Base-by-base conservation (phyloP, 257 asterid species). In the Solanum bulbocastanum region DNA sequence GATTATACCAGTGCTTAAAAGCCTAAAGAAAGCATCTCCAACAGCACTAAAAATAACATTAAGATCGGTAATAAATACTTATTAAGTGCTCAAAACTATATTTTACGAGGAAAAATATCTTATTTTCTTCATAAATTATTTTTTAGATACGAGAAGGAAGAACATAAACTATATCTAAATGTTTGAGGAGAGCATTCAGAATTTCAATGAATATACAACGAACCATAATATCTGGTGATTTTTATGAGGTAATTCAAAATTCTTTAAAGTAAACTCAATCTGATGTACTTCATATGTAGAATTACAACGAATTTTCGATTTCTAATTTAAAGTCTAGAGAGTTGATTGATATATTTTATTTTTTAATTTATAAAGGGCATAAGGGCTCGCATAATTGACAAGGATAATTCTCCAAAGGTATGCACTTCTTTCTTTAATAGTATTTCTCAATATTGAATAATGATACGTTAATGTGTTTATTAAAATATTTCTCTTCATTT, bases 171-270 rank as follows among this genome's bases (percentile, higher is more conserved):
- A 74, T 97, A 78, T 89, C 90, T 1, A 96, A 97, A 30, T 93
- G 98, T 92, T 92, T 94, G 91, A 94, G 89, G 92, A 94, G 93
- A 89, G 98, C 95, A 92, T 97, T 95, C 89, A 92, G 96, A 74
- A 86, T 96, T 90, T 93, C 98, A 0, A 93, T 94, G 88, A 94
- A 94, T 62, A 94, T 93, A 83, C 96, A 94, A 42, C 91, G 98
- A 44, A 37, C 88, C 5, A 83, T 88, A 86, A 91, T 93, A 88
- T 94, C 98, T 25, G 89, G 88, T 76, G 98, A 96, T 88, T 96
- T 97, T 95, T 95, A 93, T 71, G 99, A 96, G 99, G 99, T 96
- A 90, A 86, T 60, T 3, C 32, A 30, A 60, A 58, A 8, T 8
- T 58, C 27, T 58, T 58, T 56, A 1, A 58, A 8, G 66, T 8